Evolutionary conservation across 441 rosid genomes (phyloP), one percentile per base, ranked within the genome.

Genomic region (Croton laevigatus): DNA sequence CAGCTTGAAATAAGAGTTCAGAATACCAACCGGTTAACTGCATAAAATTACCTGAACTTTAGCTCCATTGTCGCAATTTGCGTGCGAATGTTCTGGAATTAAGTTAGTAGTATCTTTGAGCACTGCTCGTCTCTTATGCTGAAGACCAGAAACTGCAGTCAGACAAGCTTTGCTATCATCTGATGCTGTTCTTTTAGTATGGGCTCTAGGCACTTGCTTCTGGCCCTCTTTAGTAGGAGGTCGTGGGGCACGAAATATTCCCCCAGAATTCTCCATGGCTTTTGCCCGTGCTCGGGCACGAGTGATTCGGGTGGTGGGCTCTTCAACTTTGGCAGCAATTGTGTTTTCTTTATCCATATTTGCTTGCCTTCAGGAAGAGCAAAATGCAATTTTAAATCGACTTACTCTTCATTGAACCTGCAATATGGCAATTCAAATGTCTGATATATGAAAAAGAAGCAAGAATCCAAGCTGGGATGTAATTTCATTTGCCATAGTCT

Each of bases 211-310:
- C 77, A 45, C 74, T 61, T 22, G 81, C 77, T 82, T 81, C 73
- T 81, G 85, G 19, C 84, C 96, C 83, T 81, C 91, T 80, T 89
- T 89, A 58, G 82, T 79, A 59, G 84, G 78, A 40, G 91, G 83
- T 42, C 79, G 86, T 34, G 90, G 78, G 73, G 85, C 79, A 75
- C 83, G 85, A 72, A 70, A 75, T 58, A 73, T 37, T 51, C 86
- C 84, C 69, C 80, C 82, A 5, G 89, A 79, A 22, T 66, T 63
- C 71, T 81, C 90, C 79, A 81, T 69, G 37, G 85, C 89, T 69
- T 83, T 89, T 73, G 96, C 89, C 62, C 85, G 85, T 69, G 97
- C 85, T 70, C 98, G 80, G 6, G 97, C 85, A 68, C 98, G 80
- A 8, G 97, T 94, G 54, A 89, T 77, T 53, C 94, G 78, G 62